These are phyloP conservation scores for Striga asiatica DNA, from an alignment of 257 asterid genomes.

Conservation along the genomic window DNA sequence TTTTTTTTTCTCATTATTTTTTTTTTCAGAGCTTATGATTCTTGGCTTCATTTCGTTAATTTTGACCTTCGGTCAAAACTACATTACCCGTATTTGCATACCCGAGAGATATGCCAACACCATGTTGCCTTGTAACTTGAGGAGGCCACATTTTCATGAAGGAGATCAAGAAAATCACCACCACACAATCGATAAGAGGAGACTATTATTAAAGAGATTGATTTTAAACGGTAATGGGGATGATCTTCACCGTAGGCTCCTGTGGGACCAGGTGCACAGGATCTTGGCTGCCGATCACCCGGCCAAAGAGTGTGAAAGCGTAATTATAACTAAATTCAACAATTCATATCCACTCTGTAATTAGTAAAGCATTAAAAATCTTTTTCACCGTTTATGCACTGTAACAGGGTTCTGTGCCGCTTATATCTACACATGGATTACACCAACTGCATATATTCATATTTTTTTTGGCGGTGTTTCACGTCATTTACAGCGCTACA, in stretches of 20 bases:
- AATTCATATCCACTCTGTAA: neutral
- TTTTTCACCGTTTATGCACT: neutral
- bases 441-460: slow-evolving; percentile 85
- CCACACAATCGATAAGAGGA: neutral
- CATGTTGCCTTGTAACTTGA: slow-evolving; percentile 34
- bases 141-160: neutral
- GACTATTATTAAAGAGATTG: neutral
- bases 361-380: neutral
- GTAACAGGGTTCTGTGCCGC: slow-evolving; percentile 51
- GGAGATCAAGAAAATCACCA: neutral
- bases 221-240: neutral
- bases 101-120: slow-evolving; percentile 26
- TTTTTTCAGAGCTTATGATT: slow-evolving; percentile 39
- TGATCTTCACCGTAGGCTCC: slow-evolving; percentile 49
- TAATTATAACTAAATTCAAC: neutral
- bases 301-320: slow-evolving; percentile 20
- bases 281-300: slow-evolving; percentile 36
- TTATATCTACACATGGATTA: slow-evolving; percentile 54
- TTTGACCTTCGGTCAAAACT: slow-evolving; percentile 32
- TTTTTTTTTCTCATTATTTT: neutral
- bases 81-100: slow-evolving; percentile 29
- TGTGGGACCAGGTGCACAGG: slow-evolving; percentile 35
- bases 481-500: slow-evolving; percentile 56
- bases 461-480: slow-evolving; percentile 72
- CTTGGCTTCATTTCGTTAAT: slow-evolving; percentile 43